Conservation (phyloP, 495 filamentous ascomycete genomes). For the Aspergillus egyptiacus region DNA sequence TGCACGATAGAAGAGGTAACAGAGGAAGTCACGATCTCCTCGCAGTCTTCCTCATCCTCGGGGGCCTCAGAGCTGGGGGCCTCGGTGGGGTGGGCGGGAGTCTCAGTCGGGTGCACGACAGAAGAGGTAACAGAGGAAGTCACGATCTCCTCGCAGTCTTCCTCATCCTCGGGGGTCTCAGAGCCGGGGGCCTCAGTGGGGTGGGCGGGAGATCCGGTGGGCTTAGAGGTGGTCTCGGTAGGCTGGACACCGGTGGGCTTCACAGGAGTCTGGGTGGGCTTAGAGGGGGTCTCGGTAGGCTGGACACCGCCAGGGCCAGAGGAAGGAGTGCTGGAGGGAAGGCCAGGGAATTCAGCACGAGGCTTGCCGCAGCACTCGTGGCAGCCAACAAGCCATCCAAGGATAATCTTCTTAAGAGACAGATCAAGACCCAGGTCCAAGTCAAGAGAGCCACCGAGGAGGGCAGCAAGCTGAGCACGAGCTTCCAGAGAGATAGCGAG, state of each 20-base stretch:
- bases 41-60: too few relatives aligned
- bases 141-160: too few relatives aligned
- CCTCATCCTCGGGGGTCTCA: too few relatives aligned
- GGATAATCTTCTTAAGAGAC: slow-evolving; percentile 29
- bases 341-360: slow-evolving; percentile 14
- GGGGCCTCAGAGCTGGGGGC: too few relatives aligned
- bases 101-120: slow-evolving; percentile 7
- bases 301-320: not conserved
- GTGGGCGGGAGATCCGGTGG: not conserved
- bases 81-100: too few relatives aligned
- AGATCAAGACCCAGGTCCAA: slow-evolving; percentile 30
- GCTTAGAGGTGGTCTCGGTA: slow-evolving; percentile 4
- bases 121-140: slow-evolving; percentile 16
- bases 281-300: slow-evolving; percentile 4
- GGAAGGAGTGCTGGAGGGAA: slow-evolving; percentile 21
- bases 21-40: slow-evolving; percentile 14
- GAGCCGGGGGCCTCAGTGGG: too few relatives aligned
- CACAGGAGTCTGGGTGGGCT: not conserved
- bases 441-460: slow-evolving; percentile 31
- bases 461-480: slow-evolving; percentile 38
- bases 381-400: slow-evolving; percentile 39
- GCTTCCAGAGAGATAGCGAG: slow-evolving; percentile 29
- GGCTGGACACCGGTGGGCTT: slow-evolving; percentile 9
- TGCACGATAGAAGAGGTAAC: too few relatives aligned
- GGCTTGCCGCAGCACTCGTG: slow-evolving; percentile 24